phyloP scores from a whole-genome alignment of 2,329 filamentous ascomycete species.

The Claviceps purpurea region DNA sequence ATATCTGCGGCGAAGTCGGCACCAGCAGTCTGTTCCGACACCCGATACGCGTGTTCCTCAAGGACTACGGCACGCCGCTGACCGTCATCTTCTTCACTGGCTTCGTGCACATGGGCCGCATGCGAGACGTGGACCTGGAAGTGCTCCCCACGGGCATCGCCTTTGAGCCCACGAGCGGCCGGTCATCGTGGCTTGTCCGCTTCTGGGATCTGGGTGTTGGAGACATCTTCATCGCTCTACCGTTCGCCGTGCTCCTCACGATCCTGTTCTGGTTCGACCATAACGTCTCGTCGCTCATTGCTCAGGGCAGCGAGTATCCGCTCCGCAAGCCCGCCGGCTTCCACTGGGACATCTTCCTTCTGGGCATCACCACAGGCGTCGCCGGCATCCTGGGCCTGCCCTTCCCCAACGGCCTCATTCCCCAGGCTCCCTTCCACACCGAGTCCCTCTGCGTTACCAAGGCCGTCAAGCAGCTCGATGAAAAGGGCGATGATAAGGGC shows the following conservation, averaged over 20 bases:
- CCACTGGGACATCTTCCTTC: constrained; percentile 74
- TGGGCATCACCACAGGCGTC: constrained; percentile 64
- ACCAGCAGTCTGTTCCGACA: constrained; percentile 60
- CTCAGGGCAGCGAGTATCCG: constrained; percentile 72
- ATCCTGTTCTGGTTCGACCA: constrained; percentile 86
- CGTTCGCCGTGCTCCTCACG: constrained; percentile 71
- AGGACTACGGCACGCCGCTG: constrained; percentile 78
- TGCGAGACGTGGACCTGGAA: constrained; percentile 56
- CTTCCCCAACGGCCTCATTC: constrained; percentile 73
- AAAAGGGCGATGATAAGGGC: constrained; percentile 41
- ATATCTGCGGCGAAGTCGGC: constrained; percentile 59
- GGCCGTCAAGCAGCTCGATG: constrained; percentile 36
- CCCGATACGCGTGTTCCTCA: constrained; percentile 66
- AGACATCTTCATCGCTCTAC: constrained; percentile 73
- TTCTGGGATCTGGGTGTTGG: constrained; percentile 66
- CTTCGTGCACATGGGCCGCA: constrained; percentile 75
- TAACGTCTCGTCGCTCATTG: constrained; percentile 73
- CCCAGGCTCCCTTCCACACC: constrained; percentile 74
- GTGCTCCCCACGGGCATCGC: constrained; percentile 62
- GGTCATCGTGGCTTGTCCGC: constrained; percentile 64
- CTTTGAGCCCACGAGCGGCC: constrained; percentile 63
- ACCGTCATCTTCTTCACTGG: constrained; percentile 81
- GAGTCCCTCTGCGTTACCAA: constrained; percentile 62
- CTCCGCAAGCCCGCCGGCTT: constrained; percentile 71
- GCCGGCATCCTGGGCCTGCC: constrained; percentile 65